Evolutionary conservation across 192 early-diverging fungal species (phyloP).

Genomic region (Entomortierella parvispora): DNA sequence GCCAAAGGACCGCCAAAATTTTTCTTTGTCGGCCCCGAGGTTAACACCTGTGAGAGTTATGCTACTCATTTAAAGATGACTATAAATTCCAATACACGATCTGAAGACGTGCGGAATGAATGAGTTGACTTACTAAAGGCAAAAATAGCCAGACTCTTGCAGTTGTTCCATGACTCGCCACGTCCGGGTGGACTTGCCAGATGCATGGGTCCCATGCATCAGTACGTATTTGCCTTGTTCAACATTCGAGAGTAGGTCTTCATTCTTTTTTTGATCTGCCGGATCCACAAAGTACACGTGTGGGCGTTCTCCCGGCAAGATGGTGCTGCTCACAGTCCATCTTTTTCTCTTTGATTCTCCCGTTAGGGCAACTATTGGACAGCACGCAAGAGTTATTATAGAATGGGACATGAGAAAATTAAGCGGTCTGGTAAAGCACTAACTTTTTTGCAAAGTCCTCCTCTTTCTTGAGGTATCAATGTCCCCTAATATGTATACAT

Average conservation of each 20-base stretch:
- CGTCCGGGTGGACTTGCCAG: conserved; percentile 20
- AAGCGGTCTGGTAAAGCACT: conserved; percentile 4
- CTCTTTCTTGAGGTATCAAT: conserved; percentile 12
- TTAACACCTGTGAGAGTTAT: conserved; percentile 9
- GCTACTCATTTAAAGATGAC: conserved; percentile 10
- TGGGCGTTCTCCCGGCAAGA: conserved; percentile 16
- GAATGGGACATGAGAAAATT: conserved; percentile 1
- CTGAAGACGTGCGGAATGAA: conserved; percentile 7
- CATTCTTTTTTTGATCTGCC: conserved; percentile 18
- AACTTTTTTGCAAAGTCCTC: conserved; percentile 11
- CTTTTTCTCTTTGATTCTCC: conserved; percentile 12
- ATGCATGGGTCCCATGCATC: conserved; percentile 15
- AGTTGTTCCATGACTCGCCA: conserved; percentile 22
- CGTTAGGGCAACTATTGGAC: conserved; percentile 7
- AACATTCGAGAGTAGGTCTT: conserved; percentile 8
- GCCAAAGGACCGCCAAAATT: conserved; percentile 14
- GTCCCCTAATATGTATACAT: too few species aligned
- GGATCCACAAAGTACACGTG: conserved; percentile 15
- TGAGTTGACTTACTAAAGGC: conserved; percentile 17
- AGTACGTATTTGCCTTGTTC: conserved; percentile 22
- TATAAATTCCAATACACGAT: conserved; percentile 13
- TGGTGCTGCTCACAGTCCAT: conserved; percentile 15
- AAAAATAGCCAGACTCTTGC: conserved; percentile 19
- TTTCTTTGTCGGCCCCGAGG: conserved; percentile 7
- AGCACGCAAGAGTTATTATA: conserved; percentile 5